A percentile compares a stretch with the other conserved stretches of the same genome.
Evolutionary conservation across 108 stramenopile genomes (phyloP).

Genomic region (Cyclostephanos invisitatus): DNA sequence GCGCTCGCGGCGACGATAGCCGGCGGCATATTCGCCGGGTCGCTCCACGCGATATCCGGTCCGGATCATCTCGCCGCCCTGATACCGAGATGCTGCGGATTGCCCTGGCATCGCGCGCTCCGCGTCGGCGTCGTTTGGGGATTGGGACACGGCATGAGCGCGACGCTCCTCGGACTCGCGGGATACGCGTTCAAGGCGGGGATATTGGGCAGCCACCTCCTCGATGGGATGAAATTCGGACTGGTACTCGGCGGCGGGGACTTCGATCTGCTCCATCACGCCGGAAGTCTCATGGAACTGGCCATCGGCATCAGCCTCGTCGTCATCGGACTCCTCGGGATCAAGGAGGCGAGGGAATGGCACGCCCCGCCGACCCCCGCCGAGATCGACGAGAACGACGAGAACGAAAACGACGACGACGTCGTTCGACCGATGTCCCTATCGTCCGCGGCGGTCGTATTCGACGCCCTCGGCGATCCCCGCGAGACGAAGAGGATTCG

Average conservation of each 20-base stretch:
- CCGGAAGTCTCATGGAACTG: slow-evolving; percentile 73
- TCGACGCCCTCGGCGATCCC: too few relatives aligned
- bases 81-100: slow-evolving; percentile 88
- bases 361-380: slow-evolving; percentile 2
- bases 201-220: slow-evolving; percentile 30
- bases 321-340: slow-evolving; percentile 91
- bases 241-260: slow-evolving; percentile 29
- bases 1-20: slow-evolving; percentile 70
- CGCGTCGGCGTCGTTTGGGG: slow-evolving; percentile 95
- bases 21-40: slow-evolving; percentile 89
- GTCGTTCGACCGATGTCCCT: too few relatives aligned
- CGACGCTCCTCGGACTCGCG: slow-evolving; percentile 77
- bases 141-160: slow-evolving; percentile 93
- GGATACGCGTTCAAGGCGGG: slow-evolving; percentile 85
- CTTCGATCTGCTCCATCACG: slow-evolving; percentile 41
- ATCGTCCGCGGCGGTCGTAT: too few relatives aligned
- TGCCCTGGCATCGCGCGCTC: slow-evolving; percentile 84
- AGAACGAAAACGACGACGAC: too few relatives aligned
- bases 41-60: slow-evolving; percentile 83
- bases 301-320: slow-evolving; percentile 90
- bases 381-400: too few relatives aligned
- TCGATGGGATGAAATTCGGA: not conserved
- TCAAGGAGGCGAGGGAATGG: slow-evolving; percentile 80
- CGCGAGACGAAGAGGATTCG: not conserved
- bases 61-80: slow-evolving; percentile 66